phyloP scores from a whole-genome alignment of 2,329 filamentous ascomycete species.

The Penicillium sumatraense region DNA sequence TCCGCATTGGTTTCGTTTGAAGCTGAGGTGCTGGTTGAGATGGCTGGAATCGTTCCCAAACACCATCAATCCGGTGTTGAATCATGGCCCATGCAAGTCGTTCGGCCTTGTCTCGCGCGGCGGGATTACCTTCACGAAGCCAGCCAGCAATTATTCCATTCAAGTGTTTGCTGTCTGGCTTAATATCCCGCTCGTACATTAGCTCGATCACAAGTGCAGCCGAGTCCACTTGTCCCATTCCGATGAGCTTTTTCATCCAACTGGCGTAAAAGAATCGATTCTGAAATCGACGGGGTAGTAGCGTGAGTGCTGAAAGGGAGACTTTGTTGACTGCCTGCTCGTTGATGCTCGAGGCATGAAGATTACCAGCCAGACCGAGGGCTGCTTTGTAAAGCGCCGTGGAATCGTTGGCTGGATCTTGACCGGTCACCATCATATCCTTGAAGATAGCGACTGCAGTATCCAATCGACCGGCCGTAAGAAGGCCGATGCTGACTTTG shows the following conservation, averaged over 20 bases:
- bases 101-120: slow-evolving; percentile 66
- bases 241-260: slow-evolving; percentile 85
- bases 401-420: slow-evolving; percentile 49
- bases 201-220: slow-evolving; percentile 74
- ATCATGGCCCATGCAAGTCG: slow-evolving; percentile 78
- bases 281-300: slow-evolving; percentile 57
- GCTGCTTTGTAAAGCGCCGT: slow-evolving; percentile 50
- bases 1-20: slow-evolving; percentile 31
- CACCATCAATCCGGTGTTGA: slow-evolving; percentile 66
- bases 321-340: slow-evolving; percentile 53
- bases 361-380: slow-evolving; percentile 43
- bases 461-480: slow-evolving; percentile 67
- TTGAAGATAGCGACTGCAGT: slow-evolving; percentile 77
- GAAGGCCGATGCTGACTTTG: slow-evolving; percentile 70
- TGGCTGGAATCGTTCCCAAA: slow-evolving; percentile 49
- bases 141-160: slow-evolving; percentile 83
- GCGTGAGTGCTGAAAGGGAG: slow-evolving; percentile 54
- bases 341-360: slow-evolving; percentile 47
- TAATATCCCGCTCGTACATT: slow-evolving; percentile 72
- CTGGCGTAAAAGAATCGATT: slow-evolving; percentile 87
- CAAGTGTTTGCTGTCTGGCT: slow-evolving; percentile 73
- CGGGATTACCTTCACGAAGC: slow-evolving; percentile 65
- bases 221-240: slow-evolving; percentile 70
- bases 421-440: slow-evolving; percentile 79
- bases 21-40: slow-evolving; percentile 28